Base-by-base conservation (phyloP, 2,329 filamentous ascomycete genomes). In the Huntiella decipiens region DNA sequence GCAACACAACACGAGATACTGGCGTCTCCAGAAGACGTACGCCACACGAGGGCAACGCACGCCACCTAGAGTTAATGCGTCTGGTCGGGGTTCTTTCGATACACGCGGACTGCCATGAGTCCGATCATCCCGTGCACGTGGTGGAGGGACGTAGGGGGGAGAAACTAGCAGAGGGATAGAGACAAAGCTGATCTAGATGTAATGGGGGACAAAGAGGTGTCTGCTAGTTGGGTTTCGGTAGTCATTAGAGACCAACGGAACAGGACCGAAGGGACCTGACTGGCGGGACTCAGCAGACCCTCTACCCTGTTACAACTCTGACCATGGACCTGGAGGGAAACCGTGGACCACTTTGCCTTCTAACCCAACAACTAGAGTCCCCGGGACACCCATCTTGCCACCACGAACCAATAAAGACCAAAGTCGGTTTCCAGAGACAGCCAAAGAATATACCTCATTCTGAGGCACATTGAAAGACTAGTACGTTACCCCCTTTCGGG, bases 381-480 rank as follows among this genome's bases (percentile, higher is more conserved):
- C 53, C 52, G 46, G 51, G 31, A 35, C 17, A 38, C 33, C 32
- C 13, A 40, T 32, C 43, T 16, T 16, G 10, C 13, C 40, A 16
- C 40, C 42, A 35, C 49, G 51, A 52, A 46, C 43, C 60, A 58
- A 57, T 59, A 43, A 55, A 61, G 68, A 65, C 68, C 71, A 68
- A 61, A 65, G 67, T 70, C 64, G 56, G 56, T 59, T 66, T 73
- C 80, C 80, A 78, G 79, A 66, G 63, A 61, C 62, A 70, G 76
- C 73, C 79, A 85, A 79, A 80, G 81, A 71, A 79, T 66, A 73
- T 72, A 75, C 77, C 61, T 66, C 51, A 65, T 63, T 70, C 73
- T 79, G 73, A 73, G 65, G 81, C 79, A 84, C 80, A 79, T 73
- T 79, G 60, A 46, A 50, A 46, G 51, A 74, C 80, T 83, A 80